Conservation (phyloP, 495 filamentous ascomycete species). For the Annulohypoxylon moriforme region DNA sequence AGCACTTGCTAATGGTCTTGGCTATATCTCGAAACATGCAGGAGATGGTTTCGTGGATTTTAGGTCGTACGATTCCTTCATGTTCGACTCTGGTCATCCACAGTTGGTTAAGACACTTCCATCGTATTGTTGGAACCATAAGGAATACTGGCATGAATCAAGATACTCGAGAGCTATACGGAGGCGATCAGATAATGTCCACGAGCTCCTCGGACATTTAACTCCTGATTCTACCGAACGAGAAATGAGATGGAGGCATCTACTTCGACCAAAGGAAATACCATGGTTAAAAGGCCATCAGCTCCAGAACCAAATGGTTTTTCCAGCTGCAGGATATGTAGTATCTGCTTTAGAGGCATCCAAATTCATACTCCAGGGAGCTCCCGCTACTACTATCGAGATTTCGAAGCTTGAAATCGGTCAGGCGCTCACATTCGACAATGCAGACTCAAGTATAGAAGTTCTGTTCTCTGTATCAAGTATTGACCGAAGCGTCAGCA, state of each 20-base stretch:
- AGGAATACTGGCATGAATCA: slow-evolving; percentile 59
- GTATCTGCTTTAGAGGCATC: slow-evolving; percentile 60
- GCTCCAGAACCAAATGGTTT: slow-evolving; percentile 55
- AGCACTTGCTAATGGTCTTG: slow-evolving; percentile 48
- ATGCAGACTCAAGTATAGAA: not conserved
- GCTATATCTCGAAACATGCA: slow-evolving; percentile 46
- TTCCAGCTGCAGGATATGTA: slow-evolving; percentile 66
- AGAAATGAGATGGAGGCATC: slow-evolving; percentile 58
- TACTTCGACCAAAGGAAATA: slow-evolving; percentile 51
- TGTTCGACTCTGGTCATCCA: not conserved
- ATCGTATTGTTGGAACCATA: slow-evolving; percentile 63
- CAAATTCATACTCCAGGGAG: not conserved
- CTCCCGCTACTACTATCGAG: not conserved
- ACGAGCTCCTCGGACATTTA: slow-evolving; percentile 57
- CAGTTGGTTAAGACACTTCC: slow-evolving; percentile 56
- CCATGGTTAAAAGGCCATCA: slow-evolving; percentile 62
- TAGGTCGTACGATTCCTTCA: slow-evolving; percentile 13
- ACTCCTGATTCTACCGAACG: slow-evolving; percentile 43
- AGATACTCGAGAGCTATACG: slow-evolving; percentile 47
- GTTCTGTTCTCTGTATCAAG: not conserved
- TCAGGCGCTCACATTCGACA: not conserved
- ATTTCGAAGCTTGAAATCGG: not conserved
- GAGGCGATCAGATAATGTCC: slow-evolving; percentile 30
- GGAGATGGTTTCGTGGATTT: slow-evolving; percentile 31
- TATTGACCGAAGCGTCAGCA: not conserved